Evolutionary conservation across 352 stramenopile species (phyloP).

Genomic region (Blastocystis sp.): DNA sequence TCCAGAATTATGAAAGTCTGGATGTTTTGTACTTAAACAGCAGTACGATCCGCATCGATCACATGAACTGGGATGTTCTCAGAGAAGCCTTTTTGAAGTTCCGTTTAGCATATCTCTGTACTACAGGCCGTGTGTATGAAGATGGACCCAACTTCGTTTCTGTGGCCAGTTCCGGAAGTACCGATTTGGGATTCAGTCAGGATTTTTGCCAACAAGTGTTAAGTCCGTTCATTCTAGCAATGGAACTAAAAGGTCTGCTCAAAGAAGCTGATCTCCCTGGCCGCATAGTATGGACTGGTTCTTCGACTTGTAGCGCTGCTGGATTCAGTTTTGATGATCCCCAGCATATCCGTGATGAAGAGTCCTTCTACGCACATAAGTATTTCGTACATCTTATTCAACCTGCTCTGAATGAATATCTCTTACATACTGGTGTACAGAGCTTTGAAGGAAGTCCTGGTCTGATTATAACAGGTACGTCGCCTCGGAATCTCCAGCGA

Average conservation of each 20-base stretch:
- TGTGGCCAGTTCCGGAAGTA: background rate
- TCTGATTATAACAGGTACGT: constrained; percentile 43
- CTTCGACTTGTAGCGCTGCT: background rate
- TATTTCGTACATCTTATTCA: constrained; percentile 62
- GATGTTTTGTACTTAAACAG: constrained; percentile 60
- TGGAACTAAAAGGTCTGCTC: constrained; percentile 40
- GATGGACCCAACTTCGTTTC: constrained; percentile 30
- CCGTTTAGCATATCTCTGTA: constrained; percentile 52
- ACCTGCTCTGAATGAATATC: constrained; percentile 37
- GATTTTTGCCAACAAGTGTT: constrained; percentile 51
- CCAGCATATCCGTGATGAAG: constrained; percentile 12
- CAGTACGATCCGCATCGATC: constrained; percentile 58
- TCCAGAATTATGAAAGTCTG: constrained; percentile 12
- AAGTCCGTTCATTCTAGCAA: constrained; percentile 56
- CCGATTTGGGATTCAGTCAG: constrained; percentile 14
- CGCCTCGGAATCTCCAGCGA: background rate
- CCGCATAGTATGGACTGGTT: constrained; percentile 53
- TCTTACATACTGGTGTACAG: constrained; percentile 17
- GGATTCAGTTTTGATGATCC: constrained; percentile 48
- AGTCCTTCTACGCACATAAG: constrained; percentile 52
- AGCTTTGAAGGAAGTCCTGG: constrained; percentile 58
- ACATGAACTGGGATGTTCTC: constrained; percentile 59
- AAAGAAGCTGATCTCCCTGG: constrained; percentile 45
- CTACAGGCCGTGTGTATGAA: constrained; percentile 2
- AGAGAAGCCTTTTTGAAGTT: constrained; percentile 31